A percentile compares a stretch with the other conserved stretches of the same genome.
phyloP scores from a whole-genome alignment of 257 asterid species.

The Solanum verrucosum region DNA sequence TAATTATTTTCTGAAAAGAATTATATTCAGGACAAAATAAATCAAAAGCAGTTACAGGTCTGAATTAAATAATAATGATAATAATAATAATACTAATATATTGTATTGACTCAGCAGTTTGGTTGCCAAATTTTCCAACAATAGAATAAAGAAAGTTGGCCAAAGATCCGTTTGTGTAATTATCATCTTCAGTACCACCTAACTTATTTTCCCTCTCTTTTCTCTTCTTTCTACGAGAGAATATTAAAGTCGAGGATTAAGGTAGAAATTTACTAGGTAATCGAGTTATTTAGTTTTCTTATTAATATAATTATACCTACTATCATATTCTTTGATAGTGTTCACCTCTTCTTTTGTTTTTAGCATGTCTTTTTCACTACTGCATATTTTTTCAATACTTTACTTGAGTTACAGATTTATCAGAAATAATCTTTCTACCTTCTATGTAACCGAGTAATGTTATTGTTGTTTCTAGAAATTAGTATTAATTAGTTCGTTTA shows the following conservation, averaged over 20 bases:
- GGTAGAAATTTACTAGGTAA: too few species aligned
- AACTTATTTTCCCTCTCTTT: background rate
- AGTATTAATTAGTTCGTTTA: background rate
- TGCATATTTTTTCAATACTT: fast-evolving
- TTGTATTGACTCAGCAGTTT: background rate
- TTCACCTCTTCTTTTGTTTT: background rate
- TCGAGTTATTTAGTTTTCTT: too few species aligned
- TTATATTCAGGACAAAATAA: too few species aligned
- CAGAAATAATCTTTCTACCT: background rate
- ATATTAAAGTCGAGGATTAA: background rate
- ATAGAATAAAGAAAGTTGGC: background rate
- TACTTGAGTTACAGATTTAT: background rate
- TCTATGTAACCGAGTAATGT: background rate
- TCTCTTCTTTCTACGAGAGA: background rate
- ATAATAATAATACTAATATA: background rate
- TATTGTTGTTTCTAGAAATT: background rate
- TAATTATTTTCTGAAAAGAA: too few species aligned
- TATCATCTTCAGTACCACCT: background rate
- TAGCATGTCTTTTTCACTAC: background rate
- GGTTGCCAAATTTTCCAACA: background rate
- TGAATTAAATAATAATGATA: too few species aligned
- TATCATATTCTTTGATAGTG: too few species aligned
- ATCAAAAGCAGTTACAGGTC: too few species aligned
- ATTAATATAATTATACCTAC: too few species aligned
- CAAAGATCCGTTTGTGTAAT: background rate